A percentile compares a stretch with the other conserved stretches of the same genome.
Conservation (phyloP, 1,139 yeast genomes). For the Pichia sp. region DNA sequence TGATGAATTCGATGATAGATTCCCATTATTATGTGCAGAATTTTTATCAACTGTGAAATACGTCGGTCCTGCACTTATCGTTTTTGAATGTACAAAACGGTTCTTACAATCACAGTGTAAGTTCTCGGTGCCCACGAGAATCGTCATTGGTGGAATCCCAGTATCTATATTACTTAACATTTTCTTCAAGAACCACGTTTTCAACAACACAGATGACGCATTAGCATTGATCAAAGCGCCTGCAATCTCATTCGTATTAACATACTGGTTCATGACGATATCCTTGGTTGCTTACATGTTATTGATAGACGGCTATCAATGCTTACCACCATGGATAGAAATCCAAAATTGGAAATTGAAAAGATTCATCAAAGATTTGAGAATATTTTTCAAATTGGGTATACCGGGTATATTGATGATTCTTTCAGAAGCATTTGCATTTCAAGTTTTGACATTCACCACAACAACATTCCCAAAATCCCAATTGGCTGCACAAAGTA, state of each 20-base stretch:
- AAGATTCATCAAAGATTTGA: conserved; percentile 29
- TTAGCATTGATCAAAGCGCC: conserved; percentile 44
- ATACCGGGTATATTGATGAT: conserved; percentile 84
- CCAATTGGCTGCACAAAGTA: conserved; percentile 85
- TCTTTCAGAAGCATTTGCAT: conserved; percentile 83
- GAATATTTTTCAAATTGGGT: conserved; percentile 64
- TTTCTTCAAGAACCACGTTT: too few relatives aligned
- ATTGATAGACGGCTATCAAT: conserved; percentile 62
- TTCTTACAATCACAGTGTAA: conserved; percentile 55
- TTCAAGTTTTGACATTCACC: conserved; percentile 69
- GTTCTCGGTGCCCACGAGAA: conserved; percentile 53
- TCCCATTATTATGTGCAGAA: conserved; percentile 21
- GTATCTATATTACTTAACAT: conserved; percentile 42
- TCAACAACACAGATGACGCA: conserved; percentile 31
- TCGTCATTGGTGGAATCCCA: conserved; percentile 48
- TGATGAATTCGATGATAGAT: conserved; percentile 15
- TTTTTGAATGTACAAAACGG: conserved; percentile 54
- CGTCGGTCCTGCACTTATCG: conserved; percentile 50
- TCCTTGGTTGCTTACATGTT: conserved; percentile 51
- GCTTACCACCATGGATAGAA: conserved; percentile 32
- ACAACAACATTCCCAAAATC: conserved; percentile 72
- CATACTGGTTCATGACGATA: conserved; percentile 63
- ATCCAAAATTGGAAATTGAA: conserved; percentile 51
- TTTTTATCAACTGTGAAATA: conserved; percentile 23
- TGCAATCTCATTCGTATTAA: conserved; percentile 60